A percentile compares a stretch with the other conserved stretches of the same genome.
Conservation (phyloP, 495 filamentous ascomycete genomes). For the Daldinia childiae region DNA sequence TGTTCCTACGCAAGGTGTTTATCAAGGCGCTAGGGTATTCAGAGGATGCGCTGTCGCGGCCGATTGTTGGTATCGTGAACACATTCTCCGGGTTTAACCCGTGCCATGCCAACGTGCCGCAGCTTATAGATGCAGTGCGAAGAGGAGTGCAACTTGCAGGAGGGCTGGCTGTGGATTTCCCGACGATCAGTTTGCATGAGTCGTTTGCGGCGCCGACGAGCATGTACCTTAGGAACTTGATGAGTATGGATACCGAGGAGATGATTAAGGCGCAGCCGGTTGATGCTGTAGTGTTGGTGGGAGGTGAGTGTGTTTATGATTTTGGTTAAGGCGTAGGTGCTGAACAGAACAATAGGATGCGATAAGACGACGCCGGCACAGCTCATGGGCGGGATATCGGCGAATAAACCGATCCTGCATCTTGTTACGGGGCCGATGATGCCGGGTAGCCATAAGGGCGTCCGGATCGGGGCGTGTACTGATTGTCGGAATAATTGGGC, state of each 20-base stretch:
- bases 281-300: conserved; percentile 71
- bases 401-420: conserved; percentile 72
- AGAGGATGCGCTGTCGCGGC: conserved; percentile 70
- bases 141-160: conserved; percentile 69
- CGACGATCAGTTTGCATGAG: conserved; percentile 72
- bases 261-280: conserved; percentile 73
- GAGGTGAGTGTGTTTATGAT: conserved; percentile 54
- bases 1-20: conserved; percentile 75
- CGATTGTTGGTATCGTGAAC: conserved; percentile 73
- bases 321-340: not conserved
- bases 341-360: conserved; percentile 55
- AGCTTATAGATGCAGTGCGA: conserved; percentile 72
- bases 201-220: conserved; percentile 70
- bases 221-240: conserved; percentile 74
- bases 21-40: conserved; percentile 75
- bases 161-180: conserved; percentile 71
- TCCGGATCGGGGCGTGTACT: conserved; percentile 70
- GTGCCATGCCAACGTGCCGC: conserved; percentile 72
- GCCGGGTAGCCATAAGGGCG: conserved; percentile 67
- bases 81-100: conserved; percentile 74
- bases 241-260: conserved; percentile 79
- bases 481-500: conserved; percentile 76
- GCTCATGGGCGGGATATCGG: conserved; percentile 74
- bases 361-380: conserved; percentile 76
- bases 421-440: conserved; percentile 74